Base-by-base conservation (phyloP, 495 filamentous ascomycete genomes). In the Endocarpon pusillum region DNA sequence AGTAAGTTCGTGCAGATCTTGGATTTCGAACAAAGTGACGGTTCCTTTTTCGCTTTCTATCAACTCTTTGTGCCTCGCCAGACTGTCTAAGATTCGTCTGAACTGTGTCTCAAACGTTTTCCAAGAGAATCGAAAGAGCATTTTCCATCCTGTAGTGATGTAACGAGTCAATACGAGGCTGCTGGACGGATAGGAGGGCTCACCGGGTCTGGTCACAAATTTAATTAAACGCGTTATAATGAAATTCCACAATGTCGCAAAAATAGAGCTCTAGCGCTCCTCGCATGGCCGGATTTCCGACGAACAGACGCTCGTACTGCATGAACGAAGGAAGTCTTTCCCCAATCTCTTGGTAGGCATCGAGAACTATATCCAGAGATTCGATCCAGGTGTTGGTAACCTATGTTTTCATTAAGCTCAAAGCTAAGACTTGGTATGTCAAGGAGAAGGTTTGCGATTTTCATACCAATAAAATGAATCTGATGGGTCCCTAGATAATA, bases 171-270 rank as follows among this genome's bases (percentile, higher is more conserved):
- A n/a, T n/a, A n/a, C n/a, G n/a, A n/a, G n/a, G n/a, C n/a, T n/a
- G n/a, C n/a, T n/a, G n/a, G n/a, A n/a, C n/a, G n/a, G n/a, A n/a
- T n/a, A n/a, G n/a, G n/a, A n/a, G n/a, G n/a, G n/a, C n/a, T n/a
- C n/a, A n/a, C n/a, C n/a, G n/a, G n/a, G n/a, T n/a, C n/a, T n/a
- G n/a, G n/a, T n/a, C n/a, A n/a, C 23, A 12, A 25, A 25, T 8
- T 8, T 25, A 25, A 25, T 52, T 44, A 9, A 64, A 25, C 3
- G 53, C 47, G 17, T 40, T 39, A 21, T 25, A 36, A 25, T 67
- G 58, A 32, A 68, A 67, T 3, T 53, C 42, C 4, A 65, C 41
- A 18, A 68, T 51, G 41, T 67, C 64, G 11, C 51, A 41, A 38
- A 59, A 68, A 20, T 66, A 48, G 21, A 53, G 37, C 1, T 39